These are phyloP conservation scores for Heliamphora pulchella DNA, from an alignment of 179 eudicot genomes.

Conservation along the genomic window DNA sequence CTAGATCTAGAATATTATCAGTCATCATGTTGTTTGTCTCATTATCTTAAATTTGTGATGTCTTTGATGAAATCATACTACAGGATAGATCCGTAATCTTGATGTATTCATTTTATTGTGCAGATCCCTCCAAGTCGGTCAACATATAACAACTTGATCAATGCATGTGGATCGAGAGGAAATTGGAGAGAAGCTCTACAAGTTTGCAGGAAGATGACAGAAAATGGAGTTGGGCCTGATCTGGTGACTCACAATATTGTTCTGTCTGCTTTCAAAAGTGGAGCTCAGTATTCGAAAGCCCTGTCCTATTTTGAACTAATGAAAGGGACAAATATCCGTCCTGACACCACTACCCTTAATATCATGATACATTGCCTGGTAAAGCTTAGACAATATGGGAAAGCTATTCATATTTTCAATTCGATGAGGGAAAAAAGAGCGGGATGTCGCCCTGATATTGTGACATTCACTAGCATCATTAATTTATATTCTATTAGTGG, in stretches of 20 bases:
- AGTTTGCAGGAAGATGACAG: slow-evolving; percentile 89
- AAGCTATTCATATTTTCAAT: slow-evolving; percentile 65
- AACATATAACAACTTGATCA: slow-evolving; percentile 86
- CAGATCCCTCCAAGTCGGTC: slow-evolving; percentile 93
- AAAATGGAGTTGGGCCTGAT: slow-evolving; percentile 97
- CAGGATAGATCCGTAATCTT: not conserved
- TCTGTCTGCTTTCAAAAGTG: slow-evolving; percentile 83
- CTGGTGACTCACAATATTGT: slow-evolving; percentile 90
- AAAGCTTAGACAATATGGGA: slow-evolving; percentile 57
- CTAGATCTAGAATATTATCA: not conserved
- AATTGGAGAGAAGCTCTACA: slow-evolving; percentile 94
- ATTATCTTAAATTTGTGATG: not conserved
- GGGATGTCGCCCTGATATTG: slow-evolving; percentile 67
- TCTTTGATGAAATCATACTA: not conserved
- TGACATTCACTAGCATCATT: slow-evolving; percentile 86
- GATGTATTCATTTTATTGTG: slow-evolving; percentile 14
- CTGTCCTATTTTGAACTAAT: slow-evolving; percentile 88
- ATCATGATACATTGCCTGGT: slow-evolving; percentile 73
- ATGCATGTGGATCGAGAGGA: slow-evolving; percentile 98
- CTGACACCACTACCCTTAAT: slow-evolving; percentile 77
- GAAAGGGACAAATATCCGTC: slow-evolving; percentile 77
- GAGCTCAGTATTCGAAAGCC: slow-evolving; percentile 76
- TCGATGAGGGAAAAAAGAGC: slow-evolving; percentile 81
- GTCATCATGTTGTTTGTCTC: not conserved
- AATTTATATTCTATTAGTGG: slow-evolving; percentile 85